Conservation (phyloP, 805 yeast genomes). For the Danielia reshetovae region DNA sequence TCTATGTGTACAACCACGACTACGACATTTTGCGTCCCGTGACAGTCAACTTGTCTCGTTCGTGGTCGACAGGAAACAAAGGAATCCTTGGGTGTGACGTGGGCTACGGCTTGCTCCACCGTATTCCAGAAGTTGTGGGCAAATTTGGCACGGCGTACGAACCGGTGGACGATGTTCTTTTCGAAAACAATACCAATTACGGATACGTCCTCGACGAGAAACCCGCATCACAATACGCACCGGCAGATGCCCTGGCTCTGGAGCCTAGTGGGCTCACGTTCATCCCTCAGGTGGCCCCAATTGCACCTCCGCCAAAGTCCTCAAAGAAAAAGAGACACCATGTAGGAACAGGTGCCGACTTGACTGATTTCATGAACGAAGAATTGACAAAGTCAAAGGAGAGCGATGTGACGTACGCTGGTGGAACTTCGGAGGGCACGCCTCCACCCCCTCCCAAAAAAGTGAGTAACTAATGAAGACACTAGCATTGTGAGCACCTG, state of each 20-base stretch:
- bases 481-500: too few species aligned
- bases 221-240: background rate
- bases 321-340: conserved; percentile 28
- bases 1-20: conserved; percentile 79
- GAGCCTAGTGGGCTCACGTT: conserved; percentile 1
- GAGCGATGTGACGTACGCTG: conserved; percentile 20
- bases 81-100: conserved; percentile 92
- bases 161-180: conserved; percentile 31
- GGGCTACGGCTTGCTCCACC: conserved; percentile 86
- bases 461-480: background rate
- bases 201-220: conserved; percentile 12
- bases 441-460: conserved; percentile 23
- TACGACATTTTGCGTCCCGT: conserved; percentile 85
- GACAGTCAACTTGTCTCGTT: conserved; percentile 57
- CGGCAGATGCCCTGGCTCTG: background rate
- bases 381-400: conserved; percentile 40
- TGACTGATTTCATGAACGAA: conserved; percentile 41
- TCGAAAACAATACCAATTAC: conserved; percentile 23
- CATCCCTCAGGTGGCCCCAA: conserved; percentile 6
- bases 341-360: conserved; percentile 19
- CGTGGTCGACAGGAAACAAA: conserved; percentile 65
- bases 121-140: conserved; percentile 68
- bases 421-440: conserved; percentile 1
- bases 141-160: conserved; percentile 37
- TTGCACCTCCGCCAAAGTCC: conserved; percentile 8